phyloP scores from a whole-genome alignment of 306 rosid genomes.

The Rosa rugosa region DNA sequence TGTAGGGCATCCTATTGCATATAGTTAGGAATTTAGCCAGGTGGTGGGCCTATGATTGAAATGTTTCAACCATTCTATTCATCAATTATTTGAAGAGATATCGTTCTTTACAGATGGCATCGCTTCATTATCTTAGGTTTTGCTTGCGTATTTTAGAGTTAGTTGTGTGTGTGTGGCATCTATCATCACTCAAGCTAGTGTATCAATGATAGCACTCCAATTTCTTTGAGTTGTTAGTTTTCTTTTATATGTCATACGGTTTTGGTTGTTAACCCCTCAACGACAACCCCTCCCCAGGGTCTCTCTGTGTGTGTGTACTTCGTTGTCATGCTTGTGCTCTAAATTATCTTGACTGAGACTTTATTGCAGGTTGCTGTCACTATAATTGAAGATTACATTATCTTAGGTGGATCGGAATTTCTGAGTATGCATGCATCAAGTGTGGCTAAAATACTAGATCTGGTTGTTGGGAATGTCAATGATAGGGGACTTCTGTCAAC shows the following conservation, averaged over 20 bases:
- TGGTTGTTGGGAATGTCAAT: conserved; percentile 84
- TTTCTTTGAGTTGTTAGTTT: neutral
- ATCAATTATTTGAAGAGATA: neutral
- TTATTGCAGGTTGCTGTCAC: conserved; percentile 70
- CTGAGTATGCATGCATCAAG: conserved; percentile 72
- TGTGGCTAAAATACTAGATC: conserved; percentile 84
- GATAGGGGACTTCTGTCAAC: conserved; percentile 76
- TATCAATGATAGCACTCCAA: neutral
- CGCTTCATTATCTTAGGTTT: neutral
- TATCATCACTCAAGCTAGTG: neutral
- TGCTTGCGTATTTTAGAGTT: neutral
- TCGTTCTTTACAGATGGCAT: neutral
- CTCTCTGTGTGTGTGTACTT: neutral
- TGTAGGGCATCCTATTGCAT: neutral
- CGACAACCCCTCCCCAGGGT: neutral
- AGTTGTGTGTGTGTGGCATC: neutral
- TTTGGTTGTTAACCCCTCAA: conserved; percentile 3
- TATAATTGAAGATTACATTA: conserved; percentile 82
- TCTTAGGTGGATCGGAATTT: conserved; percentile 88
- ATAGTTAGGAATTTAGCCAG: neutral
- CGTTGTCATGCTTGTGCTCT: conserved; percentile 14
- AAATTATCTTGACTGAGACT: conserved; percentile 26
- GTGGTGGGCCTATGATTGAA: neutral
- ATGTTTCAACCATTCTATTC: neutral
- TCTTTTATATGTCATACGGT: neutral